A percentile compares a stretch with the other conserved stretches of the same genome.
Conservation (phyloP, 495 filamentous ascomycete genomes). For the Aspergillus sclerotiicarbonarius region DNA sequence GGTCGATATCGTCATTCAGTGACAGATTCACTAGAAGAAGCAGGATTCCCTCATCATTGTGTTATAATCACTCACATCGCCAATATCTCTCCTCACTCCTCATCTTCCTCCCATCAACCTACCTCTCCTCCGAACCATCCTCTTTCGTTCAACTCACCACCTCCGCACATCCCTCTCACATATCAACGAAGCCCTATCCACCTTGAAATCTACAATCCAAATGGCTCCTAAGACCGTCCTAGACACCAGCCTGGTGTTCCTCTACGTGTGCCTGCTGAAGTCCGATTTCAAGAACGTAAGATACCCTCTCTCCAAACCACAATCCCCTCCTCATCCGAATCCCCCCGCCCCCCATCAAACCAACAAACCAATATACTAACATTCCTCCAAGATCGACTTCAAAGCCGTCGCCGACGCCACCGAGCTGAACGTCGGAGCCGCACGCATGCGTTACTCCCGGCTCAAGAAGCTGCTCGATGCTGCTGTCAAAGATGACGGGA, state of each 20-base stretch:
- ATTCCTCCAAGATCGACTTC: slow-evolving; percentile 33
- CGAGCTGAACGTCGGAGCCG: slow-evolving; percentile 33
- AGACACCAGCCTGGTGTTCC: slow-evolving; percentile 34
- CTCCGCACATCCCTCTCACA: neutral
- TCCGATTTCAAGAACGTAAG: slow-evolving; percentile 33
- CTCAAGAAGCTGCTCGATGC: slow-evolving; percentile 33
- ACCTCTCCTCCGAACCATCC: neutral
- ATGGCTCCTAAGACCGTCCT: slow-evolving; percentile 23
- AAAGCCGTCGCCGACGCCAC: slow-evolving; percentile 28
- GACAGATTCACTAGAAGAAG: neutral
- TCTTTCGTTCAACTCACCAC: neutral
- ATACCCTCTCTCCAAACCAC: neutral
- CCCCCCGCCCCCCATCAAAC: too few relatives aligned
- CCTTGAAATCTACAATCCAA: neutral
- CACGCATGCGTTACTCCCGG: slow-evolving; percentile 37
- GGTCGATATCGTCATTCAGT: neutral
- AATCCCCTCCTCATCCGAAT: neutral
- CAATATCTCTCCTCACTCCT: neutral
- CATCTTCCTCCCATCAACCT: neutral
- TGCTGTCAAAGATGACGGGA: slow-evolving; percentile 10
- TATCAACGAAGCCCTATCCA: neutral
- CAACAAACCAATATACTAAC: neutral
- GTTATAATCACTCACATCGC: neutral
- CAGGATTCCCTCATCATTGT: neutral
- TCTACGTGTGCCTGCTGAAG: slow-evolving; percentile 37